Evolutionary conservation across 1,139 yeast genomes (phyloP).

Genomic region (Wickerhamomyces sp.): DNA sequence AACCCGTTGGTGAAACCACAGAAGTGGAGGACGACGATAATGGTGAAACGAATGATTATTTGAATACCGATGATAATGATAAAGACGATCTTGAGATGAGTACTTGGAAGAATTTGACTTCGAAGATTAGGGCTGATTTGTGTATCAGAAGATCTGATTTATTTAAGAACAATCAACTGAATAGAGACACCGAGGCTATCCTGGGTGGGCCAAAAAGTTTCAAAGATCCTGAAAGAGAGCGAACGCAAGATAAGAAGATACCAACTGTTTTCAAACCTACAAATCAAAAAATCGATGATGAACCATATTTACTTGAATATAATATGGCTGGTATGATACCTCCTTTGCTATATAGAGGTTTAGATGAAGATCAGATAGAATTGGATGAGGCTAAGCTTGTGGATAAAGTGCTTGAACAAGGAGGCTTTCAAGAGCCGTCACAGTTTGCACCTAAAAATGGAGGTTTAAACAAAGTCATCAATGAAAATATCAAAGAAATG

Average conservation of each 20-base stretch:
- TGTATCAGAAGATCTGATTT: slow-evolving; percentile 66
- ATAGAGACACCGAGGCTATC: slow-evolving; percentile 65
- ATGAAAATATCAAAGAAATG: slow-evolving; percentile 68
- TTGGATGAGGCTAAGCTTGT: slow-evolving; percentile 45
- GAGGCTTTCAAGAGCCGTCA: slow-evolving; percentile 32
- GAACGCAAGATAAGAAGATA: slow-evolving; percentile 23
- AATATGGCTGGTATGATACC: slow-evolving; percentile 84
- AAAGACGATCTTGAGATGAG: slow-evolving; percentile 67
- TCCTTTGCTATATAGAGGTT: slow-evolving; percentile 50
- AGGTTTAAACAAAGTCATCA: slow-evolving; percentile 61
- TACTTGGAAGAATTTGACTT: slow-evolving; percentile 78
- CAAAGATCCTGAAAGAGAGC: slow-evolving; percentile 33
- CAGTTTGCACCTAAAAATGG: slow-evolving; percentile 36
- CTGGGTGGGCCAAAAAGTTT: slow-evolving; percentile 57
- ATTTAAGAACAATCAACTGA: slow-evolving; percentile 55
- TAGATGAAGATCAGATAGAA: slow-evolving; percentile 44
- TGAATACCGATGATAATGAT: slow-evolving; percentile 43
- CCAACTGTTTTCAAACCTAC: slow-evolving; percentile 15
- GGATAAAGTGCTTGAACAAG: slow-evolving; percentile 29
- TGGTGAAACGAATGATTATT: slow-evolving; percentile 26
- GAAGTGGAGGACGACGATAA: slow-evolving; percentile 29
- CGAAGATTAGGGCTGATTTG: slow-evolving; percentile 73
- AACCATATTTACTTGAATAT: slow-evolving; percentile 66
- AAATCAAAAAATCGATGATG: slow-evolving; percentile 19
- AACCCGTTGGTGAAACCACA: slow-evolving; percentile 19